These are phyloP conservation scores for Cystoisospora suis DNA, from an alignment of 169 alveolate species.

Conservation along the genomic window DNA sequence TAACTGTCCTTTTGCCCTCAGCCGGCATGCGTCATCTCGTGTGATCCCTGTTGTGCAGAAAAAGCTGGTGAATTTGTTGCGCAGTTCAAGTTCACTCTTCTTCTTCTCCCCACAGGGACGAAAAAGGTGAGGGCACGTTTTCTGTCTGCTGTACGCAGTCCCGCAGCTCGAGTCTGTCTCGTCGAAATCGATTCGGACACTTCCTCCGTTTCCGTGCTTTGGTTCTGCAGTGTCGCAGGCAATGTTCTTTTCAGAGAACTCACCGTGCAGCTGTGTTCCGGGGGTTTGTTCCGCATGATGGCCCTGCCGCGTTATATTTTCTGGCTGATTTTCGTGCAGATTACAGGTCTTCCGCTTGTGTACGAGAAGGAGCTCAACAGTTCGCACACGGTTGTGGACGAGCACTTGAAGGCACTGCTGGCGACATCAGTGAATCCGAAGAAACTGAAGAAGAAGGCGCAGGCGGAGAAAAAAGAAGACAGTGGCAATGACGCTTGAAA, in stretches of 20 bases:
- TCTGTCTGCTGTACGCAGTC: background rate
- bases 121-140: conserved; percentile 53
- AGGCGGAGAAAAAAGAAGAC: conserved; percentile 19
- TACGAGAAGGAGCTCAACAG: conserved; percentile 41
- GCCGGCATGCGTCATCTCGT: too few relatives aligned
- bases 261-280: background rate
- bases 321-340: background rate
- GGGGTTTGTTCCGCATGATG: background rate
- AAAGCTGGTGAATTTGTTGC: conserved; percentile 64
- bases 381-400: conserved; percentile 10
- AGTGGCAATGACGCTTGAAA: background rate
- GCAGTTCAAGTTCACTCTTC: conserved; percentile 66
- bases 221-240: background rate
- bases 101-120: conserved; percentile 61
- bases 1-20: too few relatives aligned
- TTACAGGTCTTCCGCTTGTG: conserved; percentile 52
- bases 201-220: background rate
- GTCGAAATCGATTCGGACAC: background rate
- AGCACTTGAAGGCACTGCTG: conserved; percentile 37
- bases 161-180: background rate
- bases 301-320: background rate
- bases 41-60: conserved; percentile 9
- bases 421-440: conserved; percentile 51
- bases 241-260: background rate
- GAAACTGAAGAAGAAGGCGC: conserved; percentile 39